Evolutionary conservation across 2,329 filamentous ascomycete genomes (phyloP).

Genomic region (Fusarium sp.): DNA sequence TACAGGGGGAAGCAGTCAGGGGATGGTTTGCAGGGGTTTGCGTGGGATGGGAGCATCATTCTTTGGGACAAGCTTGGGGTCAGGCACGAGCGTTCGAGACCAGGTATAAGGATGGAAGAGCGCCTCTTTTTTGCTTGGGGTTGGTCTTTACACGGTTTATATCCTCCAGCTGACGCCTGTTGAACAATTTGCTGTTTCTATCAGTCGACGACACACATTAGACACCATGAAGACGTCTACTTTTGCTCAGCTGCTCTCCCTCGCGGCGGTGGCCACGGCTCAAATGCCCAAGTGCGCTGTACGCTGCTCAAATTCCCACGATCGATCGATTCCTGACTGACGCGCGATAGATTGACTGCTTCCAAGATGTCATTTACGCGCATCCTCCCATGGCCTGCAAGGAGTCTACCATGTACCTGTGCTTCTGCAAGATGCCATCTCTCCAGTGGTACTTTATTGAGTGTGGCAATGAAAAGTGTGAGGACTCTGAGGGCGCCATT

Average conservation of each 20-base stretch:
- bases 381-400: slow-evolving; percentile 44
- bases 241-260: slow-evolving; percentile 11
- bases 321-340: not conserved
- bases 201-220: not conserved
- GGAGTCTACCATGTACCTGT: slow-evolving; percentile 47
- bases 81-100: slow-evolving; percentile 1
- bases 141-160: not conserved
- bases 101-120: slow-evolving; percentile 1
- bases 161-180: not conserved
- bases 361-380: slow-evolving; percentile 43
- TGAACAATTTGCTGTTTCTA: not conserved
- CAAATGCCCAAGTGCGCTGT: slow-evolving; percentile 32
- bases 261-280: slow-evolving; percentile 11
- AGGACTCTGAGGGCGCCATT: slow-evolving; percentile 23
- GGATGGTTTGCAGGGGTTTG: slow-evolving; percentile 11
- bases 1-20: slow-evolving; percentile 10
- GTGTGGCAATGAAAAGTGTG: slow-evolving; percentile 30
- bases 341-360: slow-evolving; percentile 41
- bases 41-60: slow-evolving; percentile 23
- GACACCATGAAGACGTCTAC: slow-evolving; percentile 29
- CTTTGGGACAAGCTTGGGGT: slow-evolving; percentile 21
- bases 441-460: slow-evolving; percentile 43
- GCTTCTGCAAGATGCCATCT: slow-evolving; percentile 44
- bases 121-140: not conserved
- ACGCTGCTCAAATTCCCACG: not conserved